phyloP scores from a whole-genome alignment of 73 alveolate species.

The Paramecium sonneborni region DNA sequence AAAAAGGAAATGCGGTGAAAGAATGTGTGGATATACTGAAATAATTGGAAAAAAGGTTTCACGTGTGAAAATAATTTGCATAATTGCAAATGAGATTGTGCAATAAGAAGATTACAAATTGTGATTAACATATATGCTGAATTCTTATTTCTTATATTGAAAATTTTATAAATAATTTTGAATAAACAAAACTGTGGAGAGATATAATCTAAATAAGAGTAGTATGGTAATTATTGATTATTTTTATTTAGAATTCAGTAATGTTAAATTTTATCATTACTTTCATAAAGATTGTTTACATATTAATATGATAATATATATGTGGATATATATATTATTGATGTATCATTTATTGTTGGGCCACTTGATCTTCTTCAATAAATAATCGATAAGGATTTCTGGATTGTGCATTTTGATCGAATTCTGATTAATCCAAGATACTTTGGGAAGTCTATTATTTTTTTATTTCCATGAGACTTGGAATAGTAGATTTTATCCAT shows the following conservation, averaged over 20 bases:
- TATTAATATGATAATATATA: neutral
- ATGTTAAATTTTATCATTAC: neutral
- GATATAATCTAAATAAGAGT: no score
- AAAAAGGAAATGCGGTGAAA: neutral
- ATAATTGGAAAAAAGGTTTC: neutral
- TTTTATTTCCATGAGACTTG: neutral
- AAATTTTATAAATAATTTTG: neutral
- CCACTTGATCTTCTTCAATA: conserved; percentile 42
- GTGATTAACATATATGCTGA: neutral
- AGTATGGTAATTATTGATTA: no score
- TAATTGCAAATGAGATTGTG: neutral
- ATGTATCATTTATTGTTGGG: conserved; percentile 25
- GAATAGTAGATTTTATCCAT: neutral
- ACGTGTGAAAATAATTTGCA: neutral
- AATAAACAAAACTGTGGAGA: neutral
- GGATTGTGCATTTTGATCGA: neutral
- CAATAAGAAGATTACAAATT: neutral
- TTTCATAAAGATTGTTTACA: neutral
- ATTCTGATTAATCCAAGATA: neutral
- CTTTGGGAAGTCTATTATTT: neutral
- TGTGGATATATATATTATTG: neutral
- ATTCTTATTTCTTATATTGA: neutral
- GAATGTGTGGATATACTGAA: conserved; percentile 17
- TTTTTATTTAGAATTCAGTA: neutral
- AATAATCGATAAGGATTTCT: conserved; percentile 15